A percentile compares a stretch with the other conserved stretches of the same genome.
Evolutionary conservation across 225 moss, liverwort and hornwort genomes (phyloP).

Genomic region (Climacium dendroides): DNA sequence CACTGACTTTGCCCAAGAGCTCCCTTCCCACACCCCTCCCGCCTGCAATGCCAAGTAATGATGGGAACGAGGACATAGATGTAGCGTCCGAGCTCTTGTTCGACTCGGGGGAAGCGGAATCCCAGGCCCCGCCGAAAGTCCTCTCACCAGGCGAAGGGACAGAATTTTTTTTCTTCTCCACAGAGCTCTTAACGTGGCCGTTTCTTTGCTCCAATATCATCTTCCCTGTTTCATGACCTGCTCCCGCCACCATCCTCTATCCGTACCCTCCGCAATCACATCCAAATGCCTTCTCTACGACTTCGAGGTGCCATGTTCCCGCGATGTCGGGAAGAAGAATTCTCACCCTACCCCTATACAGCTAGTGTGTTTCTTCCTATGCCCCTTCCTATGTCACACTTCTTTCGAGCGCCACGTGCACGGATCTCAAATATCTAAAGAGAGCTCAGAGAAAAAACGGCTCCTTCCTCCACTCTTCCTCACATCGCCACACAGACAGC

Average conservation of each 20-base stretch:
- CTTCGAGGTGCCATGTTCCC: background rate
- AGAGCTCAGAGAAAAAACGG: background rate
- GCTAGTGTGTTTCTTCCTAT: background rate
- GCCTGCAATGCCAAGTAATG: slow-evolving; percentile 11
- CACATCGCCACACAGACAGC: background rate
- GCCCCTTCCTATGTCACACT: background rate
- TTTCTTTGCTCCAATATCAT: slow-evolving; percentile 28
- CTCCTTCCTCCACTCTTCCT: background rate
- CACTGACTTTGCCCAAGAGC: slow-evolving; percentile 10
- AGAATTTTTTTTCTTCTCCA: slow-evolving; percentile 8
- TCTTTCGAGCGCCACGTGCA: background rate
- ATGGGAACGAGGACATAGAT: slow-evolving; percentile 26
- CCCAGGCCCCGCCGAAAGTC: slow-evolving; percentile 3
- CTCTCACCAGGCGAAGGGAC: background rate
- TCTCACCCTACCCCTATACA: background rate
- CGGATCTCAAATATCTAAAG: background rate
- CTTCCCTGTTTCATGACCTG: slow-evolving; percentile 23
- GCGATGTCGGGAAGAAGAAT: background rate
- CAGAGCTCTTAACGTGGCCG: slow-evolving; percentile 7
- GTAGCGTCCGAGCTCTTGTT: slow-evolving; percentile 1
- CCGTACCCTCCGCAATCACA: background rate
- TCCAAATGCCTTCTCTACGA: background rate
- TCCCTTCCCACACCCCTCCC: slow-evolving; percentile 16
- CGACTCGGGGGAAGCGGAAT: slow-evolving; percentile 1
- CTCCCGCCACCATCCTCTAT: slow-evolving; percentile 34